These are phyloP conservation scores for Eimeria nieschulzi DNA, from an alignment of 169 alveolate genomes.

Conservation along the genomic window DNA sequence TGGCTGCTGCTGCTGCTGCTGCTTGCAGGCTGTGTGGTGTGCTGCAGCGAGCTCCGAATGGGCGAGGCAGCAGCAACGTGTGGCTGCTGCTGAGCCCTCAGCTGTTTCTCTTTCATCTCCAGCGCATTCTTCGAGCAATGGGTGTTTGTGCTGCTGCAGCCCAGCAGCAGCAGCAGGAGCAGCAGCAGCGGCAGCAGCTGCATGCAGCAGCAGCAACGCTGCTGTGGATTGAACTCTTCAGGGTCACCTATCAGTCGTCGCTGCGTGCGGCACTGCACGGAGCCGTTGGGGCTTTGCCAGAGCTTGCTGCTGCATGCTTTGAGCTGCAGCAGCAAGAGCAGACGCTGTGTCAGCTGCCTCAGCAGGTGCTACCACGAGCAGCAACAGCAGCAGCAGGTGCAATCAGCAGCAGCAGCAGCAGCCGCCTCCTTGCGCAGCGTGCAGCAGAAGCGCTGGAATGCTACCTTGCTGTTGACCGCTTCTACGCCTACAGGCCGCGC, in stretches of 20 bases:
- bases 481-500: conserved; percentile 19
- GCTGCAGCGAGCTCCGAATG: conserved; percentile 59
- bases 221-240: conserved; percentile 46
- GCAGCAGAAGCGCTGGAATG: conserved; percentile 38
- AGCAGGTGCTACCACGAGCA: conserved; percentile 33
- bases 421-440: conserved; percentile 10
- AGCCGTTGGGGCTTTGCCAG: conserved; percentile 17
- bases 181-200: conserved; percentile 59
- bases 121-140: conserved; percentile 34
- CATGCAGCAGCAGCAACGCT: conserved; percentile 58
- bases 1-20: conserved; percentile 33
- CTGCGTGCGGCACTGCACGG: conserved; percentile 2
- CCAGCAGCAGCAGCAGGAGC: conserved; percentile 42
- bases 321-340: conserved; percentile 64
- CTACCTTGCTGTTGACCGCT: conserved; percentile 14
- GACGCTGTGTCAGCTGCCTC: neutral
- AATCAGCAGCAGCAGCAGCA: neutral
- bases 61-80: conserved; percentile 44
- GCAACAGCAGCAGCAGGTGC: conserved; percentile 36
- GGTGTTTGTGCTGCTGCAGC: neutral
- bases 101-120: conserved; percentile 14
- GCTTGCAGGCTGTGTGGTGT: conserved; percentile 47
- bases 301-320: conserved; percentile 63
- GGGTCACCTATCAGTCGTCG: conserved; percentile 23
- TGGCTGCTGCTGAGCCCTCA: conserved; percentile 65